These are phyloP conservation scores for Pyricularia pennisetigena DNA, from an alignment of 2,329 filamentous ascomycete genomes.

Conservation along the genomic window DNA sequence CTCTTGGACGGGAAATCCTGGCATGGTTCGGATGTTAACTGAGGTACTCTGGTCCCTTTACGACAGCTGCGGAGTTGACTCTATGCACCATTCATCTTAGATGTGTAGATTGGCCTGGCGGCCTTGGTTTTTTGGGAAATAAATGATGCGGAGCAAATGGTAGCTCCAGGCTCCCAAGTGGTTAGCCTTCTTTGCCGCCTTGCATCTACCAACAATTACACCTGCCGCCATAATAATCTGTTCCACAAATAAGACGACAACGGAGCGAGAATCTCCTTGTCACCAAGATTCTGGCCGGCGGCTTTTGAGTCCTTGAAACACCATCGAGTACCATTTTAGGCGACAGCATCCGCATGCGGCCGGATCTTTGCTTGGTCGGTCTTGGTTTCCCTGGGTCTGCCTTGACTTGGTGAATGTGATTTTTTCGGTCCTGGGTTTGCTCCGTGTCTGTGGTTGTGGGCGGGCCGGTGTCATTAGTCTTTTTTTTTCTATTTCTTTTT, in stretches of 20 bases:
- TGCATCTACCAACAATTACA: no score
- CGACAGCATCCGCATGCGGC: neutral
- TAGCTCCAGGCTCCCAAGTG: no score
- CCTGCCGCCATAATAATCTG: neutral
- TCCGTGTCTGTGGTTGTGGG: slow-evolving; percentile 15
- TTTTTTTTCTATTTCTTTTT: neutral
- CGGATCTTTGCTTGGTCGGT: neutral
- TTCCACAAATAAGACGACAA: neutral
- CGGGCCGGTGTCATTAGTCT: neutral
- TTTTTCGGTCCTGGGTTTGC: neutral
- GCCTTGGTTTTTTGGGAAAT: no score
- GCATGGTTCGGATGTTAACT: no score
- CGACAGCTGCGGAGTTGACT: no score
- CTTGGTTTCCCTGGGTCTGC: neutral
- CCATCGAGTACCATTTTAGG: neutral
- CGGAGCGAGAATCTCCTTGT: neutral
- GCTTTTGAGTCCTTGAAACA: neutral
- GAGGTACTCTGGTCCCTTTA: no score
- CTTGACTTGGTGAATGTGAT: neutral
- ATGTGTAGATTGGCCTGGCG: no score
- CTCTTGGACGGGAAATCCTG: no score
- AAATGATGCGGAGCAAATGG: no score
- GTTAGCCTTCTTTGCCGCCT: no score
- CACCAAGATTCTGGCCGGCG: neutral
- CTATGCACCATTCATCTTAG: no score